phyloP scores from a whole-genome alignment of 495 filamentous ascomycete genomes.

The Massariosphaeria phaeospora region DNA sequence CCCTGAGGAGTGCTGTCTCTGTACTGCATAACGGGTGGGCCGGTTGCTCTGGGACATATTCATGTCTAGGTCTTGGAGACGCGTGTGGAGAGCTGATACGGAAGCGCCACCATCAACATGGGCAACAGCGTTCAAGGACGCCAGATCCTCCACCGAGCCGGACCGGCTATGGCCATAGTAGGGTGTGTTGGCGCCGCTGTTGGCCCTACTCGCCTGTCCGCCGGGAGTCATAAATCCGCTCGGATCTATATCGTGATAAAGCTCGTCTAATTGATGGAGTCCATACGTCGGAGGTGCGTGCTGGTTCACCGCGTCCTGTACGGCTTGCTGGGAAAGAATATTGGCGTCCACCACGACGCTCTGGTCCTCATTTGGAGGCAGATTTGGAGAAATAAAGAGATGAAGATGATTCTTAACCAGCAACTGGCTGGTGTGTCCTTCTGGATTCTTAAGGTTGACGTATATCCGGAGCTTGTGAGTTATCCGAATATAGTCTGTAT shows the following conservation, averaged over 20 bases:
- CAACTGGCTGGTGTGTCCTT: constrained; percentile 84
- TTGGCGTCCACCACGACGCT: constrained; percentile 53
- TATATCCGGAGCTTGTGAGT: constrained; percentile 81
- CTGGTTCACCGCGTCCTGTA: constrained; percentile 37
- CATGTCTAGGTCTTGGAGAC: constrained; percentile 36
- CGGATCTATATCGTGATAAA: constrained; percentile 79
- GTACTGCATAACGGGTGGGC: constrained; percentile 6
- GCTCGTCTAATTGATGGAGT: constrained; percentile 76
- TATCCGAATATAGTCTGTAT: constrained; percentile 76
- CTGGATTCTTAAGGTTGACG: constrained; percentile 84
- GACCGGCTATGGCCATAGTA: constrained; percentile 68
- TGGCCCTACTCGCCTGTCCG: constrained; percentile 33
- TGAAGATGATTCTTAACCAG: constrained; percentile 81
- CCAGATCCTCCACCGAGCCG: constrained; percentile 69
- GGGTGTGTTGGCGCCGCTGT: constrained; percentile 71
- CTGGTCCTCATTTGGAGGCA: constrained; percentile 76
- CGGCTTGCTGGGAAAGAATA: constrained; percentile 39
- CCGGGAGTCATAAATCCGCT: constrained; percentile 69
- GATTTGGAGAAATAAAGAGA: constrained; percentile 89
- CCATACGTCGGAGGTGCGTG: constrained; percentile 83
- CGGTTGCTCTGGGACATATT: constrained; percentile 25
- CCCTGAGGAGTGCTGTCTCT: constrained; percentile 13
- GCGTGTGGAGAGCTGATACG: constrained; percentile 35
- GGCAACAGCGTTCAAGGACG: constrained; percentile 54
- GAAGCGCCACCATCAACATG: constrained; percentile 31